Base-by-base conservation (phyloP, 2,329 filamentous ascomycete species). In the Sporothrix humicola region DNA sequence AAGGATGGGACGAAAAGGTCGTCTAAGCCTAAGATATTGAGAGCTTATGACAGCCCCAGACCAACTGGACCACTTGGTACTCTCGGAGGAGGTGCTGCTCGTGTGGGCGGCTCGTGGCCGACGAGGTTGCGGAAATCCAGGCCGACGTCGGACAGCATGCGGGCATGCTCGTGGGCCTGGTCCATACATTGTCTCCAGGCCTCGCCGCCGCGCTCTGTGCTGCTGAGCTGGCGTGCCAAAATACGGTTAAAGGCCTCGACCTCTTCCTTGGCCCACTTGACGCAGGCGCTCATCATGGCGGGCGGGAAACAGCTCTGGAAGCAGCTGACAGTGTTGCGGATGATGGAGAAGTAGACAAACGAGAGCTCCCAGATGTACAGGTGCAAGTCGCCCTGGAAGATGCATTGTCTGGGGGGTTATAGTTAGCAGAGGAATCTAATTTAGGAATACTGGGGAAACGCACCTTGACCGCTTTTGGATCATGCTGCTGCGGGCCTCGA, bases 211-310 rank as follows among this genome's bases (percentile, higher is more conserved):
- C 86, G 87, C 75, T 97, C 92, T 2, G 96, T 92, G 79, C 93
- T 94, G 82, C 94, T 97, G 75, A 99, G 85, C 82, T 98, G 96
- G 74, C 95, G 87, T 50, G 88, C 89, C 52, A 99, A 85, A 69
- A 96, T 90, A 63, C 87, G 87, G 79, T 98, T 98, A 85, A 98
- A 98, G 1, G 90, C 90, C 78, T 98, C 95, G 1, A 98, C 90
- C 80, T 97, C 91, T 78, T 96, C 92, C 82, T 98, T 98, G n/a
- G 94, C 95, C 96, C 96, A 99, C 80, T 95, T 97, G 78, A 99
- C 95, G 78, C 94, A 97, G 0, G 95, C 94, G 79, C 94, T 97
- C 88, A 96, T 97, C 85, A 96, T 93, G 15, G 90, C 86, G 37
- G 93, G 88, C 12, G 94, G 91, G 80, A 98, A 98, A 81, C 94